phyloP scores from a whole-genome alignment of 352 stramenopile genomes.

The Phytophthora litchii region DNA sequence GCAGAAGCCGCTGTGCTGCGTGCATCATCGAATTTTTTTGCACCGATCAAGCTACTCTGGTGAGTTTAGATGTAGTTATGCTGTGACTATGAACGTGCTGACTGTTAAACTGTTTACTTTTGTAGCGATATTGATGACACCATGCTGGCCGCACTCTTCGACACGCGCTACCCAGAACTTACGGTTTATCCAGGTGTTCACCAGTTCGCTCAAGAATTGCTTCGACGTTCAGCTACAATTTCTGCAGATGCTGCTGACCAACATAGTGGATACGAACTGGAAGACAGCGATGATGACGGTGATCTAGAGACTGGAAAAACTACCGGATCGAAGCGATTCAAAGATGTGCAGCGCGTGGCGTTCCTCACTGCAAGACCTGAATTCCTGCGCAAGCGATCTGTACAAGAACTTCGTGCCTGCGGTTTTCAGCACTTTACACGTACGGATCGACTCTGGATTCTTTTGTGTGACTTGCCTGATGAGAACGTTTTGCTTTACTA shows the following conservation, averaged over 20 bases:
- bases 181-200: conserved; percentile 84
- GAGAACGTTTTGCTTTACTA: neutral
- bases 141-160: conserved; percentile 76
- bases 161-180: conserved; percentile 80
- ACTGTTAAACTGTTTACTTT: neutral
- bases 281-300: conserved; percentile 38
- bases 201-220: conserved; percentile 81
- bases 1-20: conserved; percentile 44
- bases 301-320: conserved; percentile 23
- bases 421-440: conserved; percentile 81
- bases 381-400: conserved; percentile 66
- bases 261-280: conserved; percentile 31
- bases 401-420: conserved; percentile 65
- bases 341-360: conserved; percentile 54
- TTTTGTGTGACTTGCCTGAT: neutral
- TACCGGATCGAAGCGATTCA: conserved; percentile 16
- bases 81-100: neutral
- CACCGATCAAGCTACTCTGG: conserved; percentile 75
- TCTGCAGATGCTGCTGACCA: conserved; percentile 23
- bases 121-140: conserved; percentile 85
- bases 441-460: conserved; percentile 31
- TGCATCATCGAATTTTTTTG: conserved; percentile 38
- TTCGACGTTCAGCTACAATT: conserved; percentile 42
- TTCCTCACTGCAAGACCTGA: conserved; percentile 82
- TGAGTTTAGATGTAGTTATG: conserved; percentile 17